Evolutionary conservation across 176 grass and related monocot species (phyloP), one percentile per base, ranked within the genome.

Genomic region (Bonia amplexicaulis): DNA sequence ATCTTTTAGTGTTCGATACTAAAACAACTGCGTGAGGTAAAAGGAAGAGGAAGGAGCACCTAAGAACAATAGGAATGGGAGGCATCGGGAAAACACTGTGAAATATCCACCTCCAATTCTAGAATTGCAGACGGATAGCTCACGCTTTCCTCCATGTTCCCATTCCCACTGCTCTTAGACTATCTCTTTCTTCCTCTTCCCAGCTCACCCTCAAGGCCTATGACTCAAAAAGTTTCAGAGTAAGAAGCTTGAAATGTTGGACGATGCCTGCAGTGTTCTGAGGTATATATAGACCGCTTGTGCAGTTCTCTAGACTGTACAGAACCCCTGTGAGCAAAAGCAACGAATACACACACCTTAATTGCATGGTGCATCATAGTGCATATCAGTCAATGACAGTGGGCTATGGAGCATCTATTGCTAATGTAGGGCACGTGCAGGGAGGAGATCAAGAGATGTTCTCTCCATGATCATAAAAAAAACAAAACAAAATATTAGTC

Each of bases 131-230:
- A 78, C 11, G 27, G 25, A 69, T 14, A 49, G 42, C 47, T 84
- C 40, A 82, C 22, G 47, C 10, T 25, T 80, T 90, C 72, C 79
- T 90, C 4, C 47, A 86, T 86, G 72, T 64, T 88, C 53, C 80
- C 65, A 64, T 71, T 78, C 63, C 37, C 27, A 76, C 19, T 40
- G 27, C 58, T 77, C 72, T 80, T 86, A 76, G 72, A 52, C 10
- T 39, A 45, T 70, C 52, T 70, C 20, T 55, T 71, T 61, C 77
- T 73, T 86, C 51, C 71, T 82, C 71, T 76, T 76, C 52, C 49
- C 20, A 11, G 20, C 61, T 87, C 66, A 61, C 27, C 57, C 25
- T 52, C 20, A 53, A 45, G 19, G 48, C 6, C 63, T 53, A 72
- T 60, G 39, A 40, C 57, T 66, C n/a, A 67, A 84, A 45, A 42